Base-by-base conservation (phyloP, 1,284 basidiomycete species). In the Leccinum subrobustum region DNA sequence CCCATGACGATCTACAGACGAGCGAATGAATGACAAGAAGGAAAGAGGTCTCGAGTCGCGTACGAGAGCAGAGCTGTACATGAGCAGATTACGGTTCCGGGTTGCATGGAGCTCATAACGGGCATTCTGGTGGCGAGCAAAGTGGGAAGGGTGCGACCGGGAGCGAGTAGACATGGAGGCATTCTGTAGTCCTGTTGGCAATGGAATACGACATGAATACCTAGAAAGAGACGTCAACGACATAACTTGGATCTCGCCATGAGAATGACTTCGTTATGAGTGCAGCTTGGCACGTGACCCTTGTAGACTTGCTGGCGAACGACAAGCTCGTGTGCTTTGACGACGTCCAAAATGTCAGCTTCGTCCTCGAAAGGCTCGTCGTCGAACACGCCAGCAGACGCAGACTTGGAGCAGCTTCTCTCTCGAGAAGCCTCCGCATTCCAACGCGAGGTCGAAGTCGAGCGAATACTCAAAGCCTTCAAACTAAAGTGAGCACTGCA, bases 391-490 rank as follows among this genome's bases (percentile, higher is more conserved):
- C 60, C 71, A 18, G 23, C 66, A 14, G 81, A 81, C 54, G 70
- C 77, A 9, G 86, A 87, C 57, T 68, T 93, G n/a, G 91, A 93
- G 62, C 89, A 85, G 72, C 76, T 93, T 6, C 80, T 93, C 47
- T 88, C 79, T 56, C 81, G 89, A 54, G 91, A 93, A 70, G 89
- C 91, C 0, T 86, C 87, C n/a, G 91, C 89, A 4, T 89, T 93
- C 69, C 89, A 92, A 68, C 82, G 91, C 44, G 91, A 93, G 72
- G 75, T 91, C 23, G 91, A 93, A 71, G 90, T 92, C n/a, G 91
- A 93, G 58, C 86, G 91, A 20, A 93, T 93, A 64, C 77, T 93
- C 37, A 89, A 88, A 68, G 87, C 91, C 1, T 93, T 93, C 81
- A 93, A 89, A 71, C 81, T 93, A 67, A 93, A 93, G 90, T 92